phyloP scores from a whole-genome alignment of 208 protist genomes.

The Balamuthia mandrillaris region DNA sequence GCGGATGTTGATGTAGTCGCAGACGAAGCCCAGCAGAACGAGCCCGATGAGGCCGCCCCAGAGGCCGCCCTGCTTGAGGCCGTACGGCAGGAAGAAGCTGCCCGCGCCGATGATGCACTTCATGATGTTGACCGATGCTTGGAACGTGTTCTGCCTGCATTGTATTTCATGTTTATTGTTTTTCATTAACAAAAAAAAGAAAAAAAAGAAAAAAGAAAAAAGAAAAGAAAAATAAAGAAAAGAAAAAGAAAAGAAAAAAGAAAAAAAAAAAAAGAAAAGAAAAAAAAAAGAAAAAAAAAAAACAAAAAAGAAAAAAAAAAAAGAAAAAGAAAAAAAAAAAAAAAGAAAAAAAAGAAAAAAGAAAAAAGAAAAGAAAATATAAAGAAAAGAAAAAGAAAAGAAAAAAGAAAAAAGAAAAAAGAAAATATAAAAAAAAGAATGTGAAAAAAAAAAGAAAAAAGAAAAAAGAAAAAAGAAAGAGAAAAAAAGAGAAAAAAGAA shows the following conservation, averaged over 20 bases:
- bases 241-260: background rate
- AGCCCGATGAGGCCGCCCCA: slow-evolving; percentile 19
- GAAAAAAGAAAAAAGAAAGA: too few relatives aligned
- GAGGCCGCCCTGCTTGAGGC: slow-evolving; percentile 25
- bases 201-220: background rate
- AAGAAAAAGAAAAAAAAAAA: background rate
- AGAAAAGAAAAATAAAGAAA: background rate
- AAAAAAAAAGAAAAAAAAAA: background rate
- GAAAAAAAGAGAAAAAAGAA: too few relatives aligned
- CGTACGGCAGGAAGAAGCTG: slow-evolving; percentile 40
- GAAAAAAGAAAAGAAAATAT: background rate
- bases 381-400: background rate
- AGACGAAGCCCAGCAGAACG: background rate
- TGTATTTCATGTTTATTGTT: background rate
- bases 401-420: background rate
- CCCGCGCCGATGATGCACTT: slow-evolving; percentile 45
- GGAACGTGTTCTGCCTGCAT: background rate
- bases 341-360: too few relatives aligned
- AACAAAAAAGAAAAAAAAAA: background rate
- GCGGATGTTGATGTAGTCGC: slow-evolving; percentile 14
- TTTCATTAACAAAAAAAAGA: background rate
- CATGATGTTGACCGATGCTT: slow-evolving; percentile 30
- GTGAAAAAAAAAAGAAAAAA: background rate
- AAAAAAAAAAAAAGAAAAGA: background rate
- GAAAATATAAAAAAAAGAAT: background rate